Conservation (phyloP, 495 filamentous ascomycete genomes). For the Trichoderma gamsii region DNA sequence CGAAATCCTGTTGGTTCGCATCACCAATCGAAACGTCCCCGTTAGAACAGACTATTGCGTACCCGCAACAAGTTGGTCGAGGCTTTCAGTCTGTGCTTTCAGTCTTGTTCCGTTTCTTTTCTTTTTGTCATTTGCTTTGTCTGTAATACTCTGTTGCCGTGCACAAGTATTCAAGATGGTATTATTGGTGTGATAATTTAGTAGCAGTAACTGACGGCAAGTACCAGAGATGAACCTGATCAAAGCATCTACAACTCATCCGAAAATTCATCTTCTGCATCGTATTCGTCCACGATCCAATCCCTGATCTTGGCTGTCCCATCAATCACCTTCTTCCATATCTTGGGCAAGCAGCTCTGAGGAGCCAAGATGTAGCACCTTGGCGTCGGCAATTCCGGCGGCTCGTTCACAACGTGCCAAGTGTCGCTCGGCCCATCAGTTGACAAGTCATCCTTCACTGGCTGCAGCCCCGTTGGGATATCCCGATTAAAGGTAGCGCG, state of each 20-base stretch:
- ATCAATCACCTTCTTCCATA: conserved; percentile 15
- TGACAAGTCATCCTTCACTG: conserved; percentile 20
- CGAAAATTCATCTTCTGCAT: neutral
- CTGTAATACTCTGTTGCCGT: neutral
- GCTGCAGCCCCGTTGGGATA: conserved; percentile 45
- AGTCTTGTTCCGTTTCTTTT: too few species aligned
- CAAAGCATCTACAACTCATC: neutral
- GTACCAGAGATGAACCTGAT: neutral
- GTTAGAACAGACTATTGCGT: neutral
- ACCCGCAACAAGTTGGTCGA: neutral
- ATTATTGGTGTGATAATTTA: too few species aligned
- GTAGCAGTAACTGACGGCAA: too few species aligned
- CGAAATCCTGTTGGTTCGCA: neutral
- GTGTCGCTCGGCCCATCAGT: conserved; percentile 25
- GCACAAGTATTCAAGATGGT: too few species aligned
- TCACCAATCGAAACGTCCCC: neutral
- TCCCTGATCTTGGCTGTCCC: conserved; percentile 17
- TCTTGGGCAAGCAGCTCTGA: conserved; percentile 16
- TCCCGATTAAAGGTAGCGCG: conserved; percentile 45
- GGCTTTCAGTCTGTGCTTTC: neutral
- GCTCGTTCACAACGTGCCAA: conserved; percentile 27
- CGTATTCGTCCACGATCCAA: conserved; percentile 17
- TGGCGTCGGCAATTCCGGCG: conserved; percentile 18
- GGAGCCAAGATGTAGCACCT: conserved; percentile 19
- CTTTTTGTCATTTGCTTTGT: neutral